Evolutionary conservation across 2,329 filamentous ascomycete species (phyloP).

Genomic region (Blastomyces percursus): DNA sequence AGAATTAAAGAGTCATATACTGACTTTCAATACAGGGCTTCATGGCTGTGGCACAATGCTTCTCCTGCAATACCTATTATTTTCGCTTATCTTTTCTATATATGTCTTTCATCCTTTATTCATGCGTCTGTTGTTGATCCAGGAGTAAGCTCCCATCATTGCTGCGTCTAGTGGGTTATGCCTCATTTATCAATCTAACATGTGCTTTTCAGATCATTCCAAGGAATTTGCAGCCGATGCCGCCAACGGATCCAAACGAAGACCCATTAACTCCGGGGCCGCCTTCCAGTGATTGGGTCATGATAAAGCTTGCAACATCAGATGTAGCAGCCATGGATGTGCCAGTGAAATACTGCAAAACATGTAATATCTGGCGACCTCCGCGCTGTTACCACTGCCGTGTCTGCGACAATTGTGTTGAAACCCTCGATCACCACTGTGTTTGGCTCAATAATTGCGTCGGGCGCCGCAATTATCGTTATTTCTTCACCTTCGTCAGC

Average conservation of each 20-base stretch:
- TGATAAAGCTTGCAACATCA: conserved; percentile 70
- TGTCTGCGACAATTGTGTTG: conserved; percentile 91
- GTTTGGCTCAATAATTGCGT: conserved; percentile 99
- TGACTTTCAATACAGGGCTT: conserved; percentile 41
- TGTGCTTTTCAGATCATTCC: conserved; percentile 63
- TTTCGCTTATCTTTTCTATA: conserved; percentile 82
- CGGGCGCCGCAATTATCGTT: conserved; percentile 92
- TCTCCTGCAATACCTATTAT: conserved; percentile 80
- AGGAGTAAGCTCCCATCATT: conserved; percentile 53
- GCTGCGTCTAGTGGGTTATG: not conserved
- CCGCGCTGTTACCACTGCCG: conserved; percentile 93
- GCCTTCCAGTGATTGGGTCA: conserved; percentile 83
- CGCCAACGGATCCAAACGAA: conserved; percentile 60
- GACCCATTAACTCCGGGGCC: conserved; percentile 75
- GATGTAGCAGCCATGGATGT: conserved; percentile 87
- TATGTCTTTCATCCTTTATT: conserved; percentile 86
- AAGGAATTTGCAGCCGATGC: conserved; percentile 80
- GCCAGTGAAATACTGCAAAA: conserved; percentile 95
- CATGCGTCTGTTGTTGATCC: conserved; percentile 89
- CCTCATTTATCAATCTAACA: not conserved
- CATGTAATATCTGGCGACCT: conserved; percentile 94
- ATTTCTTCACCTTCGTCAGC: conserved; percentile 86
- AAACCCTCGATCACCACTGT: conserved; percentile 96
- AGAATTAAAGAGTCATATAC: not conserved
- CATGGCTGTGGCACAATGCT: conserved; percentile 75